Percentiles rank a stretch among this genome's conserved stretches.
Evolutionary conservation across 352 stramenopile genomes (phyloP).

Genomic region (Pythium dissimile): DNA sequence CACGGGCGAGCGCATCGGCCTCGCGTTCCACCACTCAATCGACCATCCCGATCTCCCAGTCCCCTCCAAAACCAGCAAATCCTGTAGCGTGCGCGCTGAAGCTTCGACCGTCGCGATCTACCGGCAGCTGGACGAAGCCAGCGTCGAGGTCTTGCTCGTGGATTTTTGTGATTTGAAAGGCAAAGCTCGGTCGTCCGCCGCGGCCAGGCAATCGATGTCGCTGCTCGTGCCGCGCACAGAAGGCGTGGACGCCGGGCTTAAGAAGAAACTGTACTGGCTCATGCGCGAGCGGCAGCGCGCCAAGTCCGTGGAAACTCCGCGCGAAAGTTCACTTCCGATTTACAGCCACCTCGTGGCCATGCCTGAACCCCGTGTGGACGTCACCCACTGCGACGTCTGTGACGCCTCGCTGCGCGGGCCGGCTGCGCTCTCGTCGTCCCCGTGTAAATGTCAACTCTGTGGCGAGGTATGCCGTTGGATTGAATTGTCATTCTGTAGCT

Average conservation of each 20-base stretch:
- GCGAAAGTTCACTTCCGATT: not conserved
- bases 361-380: not conserved
- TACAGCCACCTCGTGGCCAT: not conserved
- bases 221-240: constrained; percentile 14
- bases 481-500: not conserved
- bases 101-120: constrained; percentile 39
- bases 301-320: not conserved
- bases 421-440: not conserved
- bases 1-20: constrained; percentile 1
- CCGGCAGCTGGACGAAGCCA: constrained; percentile 33
- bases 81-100: constrained; percentile 31
- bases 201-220: constrained; percentile 20
- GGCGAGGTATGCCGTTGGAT: not conserved
- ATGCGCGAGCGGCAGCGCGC: constrained; percentile 20
- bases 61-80: constrained; percentile 26
- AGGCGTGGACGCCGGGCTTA: constrained; percentile 26
- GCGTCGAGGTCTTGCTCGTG: constrained; percentile 43
- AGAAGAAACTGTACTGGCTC: constrained; percentile 50
- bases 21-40: not conserved
- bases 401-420: not conserved
- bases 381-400: constrained; percentile 5
- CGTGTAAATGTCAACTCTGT: constrained; percentile 7
- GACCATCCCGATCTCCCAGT: not conserved
- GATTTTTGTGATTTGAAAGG: constrained; percentile 22
- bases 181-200: not conserved